Evolutionary conservation across 768 basidiomycete species (phyloP), one percentile per base, ranked within the genome.

Genomic region (Tulasnella calospora): DNA sequence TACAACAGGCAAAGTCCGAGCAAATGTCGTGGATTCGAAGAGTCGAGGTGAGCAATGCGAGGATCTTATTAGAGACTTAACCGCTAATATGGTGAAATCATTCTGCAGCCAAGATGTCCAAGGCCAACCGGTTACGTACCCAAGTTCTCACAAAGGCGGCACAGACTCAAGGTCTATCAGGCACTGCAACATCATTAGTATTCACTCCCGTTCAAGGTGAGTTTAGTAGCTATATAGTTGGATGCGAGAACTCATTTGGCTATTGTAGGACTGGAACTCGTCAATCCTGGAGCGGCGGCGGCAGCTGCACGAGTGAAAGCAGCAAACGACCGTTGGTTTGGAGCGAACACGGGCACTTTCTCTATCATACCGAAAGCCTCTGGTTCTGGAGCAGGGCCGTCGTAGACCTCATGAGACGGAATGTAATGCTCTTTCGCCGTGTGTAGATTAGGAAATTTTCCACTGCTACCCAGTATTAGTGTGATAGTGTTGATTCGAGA

Each of bases 301-400:
- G 90, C 91, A 74, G 90, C 92, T n/a, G 91, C 92, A 80, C 89
- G 92, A 41, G 94, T 98, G 78, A 95, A 95, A 84, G 96, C 95
- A 81, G 98, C 98, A 35, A 99, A 99, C 85, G 95, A 98, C 76
- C 89, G 92, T 36, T 99, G 98, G 98, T 99, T 99, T 84, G 91
- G 92, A 5, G 90, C 70, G 46, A 78, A 78, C 23, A 74, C 89
- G 9, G 94, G 94, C 6, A 93, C 86, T 51, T 95, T 95, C 84
- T 81, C 81, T 36, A 76, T 76, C 23, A 9, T 76, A 36, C 75
- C 75, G 21, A 46, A 76, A 12, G 36, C 71, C 9, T 40, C 36
- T 15, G 44, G 44, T 30, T 40, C 71, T 23, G 71, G 71, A n/a
- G 13, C 71, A 7, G 36, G 71, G 21, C 1, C 23, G 23, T 72